These are phyloP conservation scores for Mycena leptocephala DNA, from an alignment of 768 basidiomycete genomes.

Conservation along the genomic window DNA sequence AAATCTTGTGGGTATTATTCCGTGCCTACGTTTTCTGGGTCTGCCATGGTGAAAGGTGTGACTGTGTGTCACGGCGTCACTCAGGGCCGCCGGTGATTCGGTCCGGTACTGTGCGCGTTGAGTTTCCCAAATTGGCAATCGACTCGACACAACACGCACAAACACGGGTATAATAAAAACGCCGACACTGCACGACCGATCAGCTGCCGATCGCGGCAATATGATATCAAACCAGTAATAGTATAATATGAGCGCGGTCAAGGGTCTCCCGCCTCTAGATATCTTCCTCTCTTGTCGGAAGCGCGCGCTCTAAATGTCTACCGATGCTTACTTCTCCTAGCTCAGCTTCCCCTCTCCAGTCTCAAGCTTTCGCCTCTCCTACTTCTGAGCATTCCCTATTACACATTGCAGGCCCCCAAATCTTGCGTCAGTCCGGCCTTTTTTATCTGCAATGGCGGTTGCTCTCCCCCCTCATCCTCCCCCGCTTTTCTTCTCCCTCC, in stretches of 20 bases:
- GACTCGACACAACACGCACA: too few species aligned
- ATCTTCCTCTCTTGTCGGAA: too few species aligned
- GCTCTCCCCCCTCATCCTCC: constrained; percentile 17
- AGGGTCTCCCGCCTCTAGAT: too few species aligned
- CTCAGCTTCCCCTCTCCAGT: constrained; percentile 1
- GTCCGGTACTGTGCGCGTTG: too few species aligned
- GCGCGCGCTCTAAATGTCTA: not conserved
- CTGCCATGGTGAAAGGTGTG: constrained; percentile 20
- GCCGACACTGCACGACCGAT: too few species aligned
- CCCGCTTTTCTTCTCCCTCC: not conserved
- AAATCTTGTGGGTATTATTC: not conserved
- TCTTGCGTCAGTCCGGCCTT: constrained; percentile 5
- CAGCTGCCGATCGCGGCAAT: too few species aligned
- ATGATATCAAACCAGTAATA: too few species aligned
- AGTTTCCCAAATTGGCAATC: too few species aligned
- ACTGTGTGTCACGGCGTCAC: not conserved
- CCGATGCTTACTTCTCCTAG: constrained; percentile 12
- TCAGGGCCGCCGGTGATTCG: not conserved
- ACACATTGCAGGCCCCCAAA: constrained; percentile 7
- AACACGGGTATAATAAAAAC: too few species aligned
- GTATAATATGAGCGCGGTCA: too few species aligned
- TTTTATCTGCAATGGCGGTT: constrained; percentile 12
- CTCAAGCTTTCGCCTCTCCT: constrained; percentile 20
- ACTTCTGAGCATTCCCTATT: constrained; percentile 26
- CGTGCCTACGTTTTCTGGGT: constrained; percentile 43